Percentiles rank a stretch among this genome's conserved stretches.
Evolutionary conservation across 164 flowering plant species (phyloP).

Genomic region (Houttuynia cordata): DNA sequence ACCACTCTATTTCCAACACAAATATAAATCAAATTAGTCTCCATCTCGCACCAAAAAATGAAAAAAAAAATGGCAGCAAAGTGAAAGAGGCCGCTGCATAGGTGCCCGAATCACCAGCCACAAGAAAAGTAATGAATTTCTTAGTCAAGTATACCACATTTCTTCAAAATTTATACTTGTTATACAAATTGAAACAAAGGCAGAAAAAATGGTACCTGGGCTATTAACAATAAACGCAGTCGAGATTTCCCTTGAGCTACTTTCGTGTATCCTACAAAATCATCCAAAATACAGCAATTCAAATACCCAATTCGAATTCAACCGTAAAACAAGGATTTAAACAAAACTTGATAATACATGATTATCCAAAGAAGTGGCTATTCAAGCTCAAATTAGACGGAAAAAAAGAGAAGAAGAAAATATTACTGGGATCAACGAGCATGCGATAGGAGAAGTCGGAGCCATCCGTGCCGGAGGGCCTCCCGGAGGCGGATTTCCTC

Average conservation of each 20-base stretch:
- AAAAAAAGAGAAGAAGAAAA: neutral
- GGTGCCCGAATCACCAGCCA: no score
- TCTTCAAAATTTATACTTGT: neutral
- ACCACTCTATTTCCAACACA: no score
- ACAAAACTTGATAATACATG: neutral
- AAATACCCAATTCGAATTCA: neutral
- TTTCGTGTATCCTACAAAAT: constrained; percentile 54
- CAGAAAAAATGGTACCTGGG: constrained; percentile 33
- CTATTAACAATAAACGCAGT: constrained; percentile 27
- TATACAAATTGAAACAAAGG: neutral
- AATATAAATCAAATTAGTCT: no score
- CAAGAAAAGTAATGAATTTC: no score
- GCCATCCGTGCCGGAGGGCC: constrained; percentile 93
- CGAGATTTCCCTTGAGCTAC: constrained; percentile 65
- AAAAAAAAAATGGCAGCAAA: no score
- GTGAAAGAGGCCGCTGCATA: no score
- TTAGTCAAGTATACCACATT: neutral
- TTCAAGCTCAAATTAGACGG: neutral
- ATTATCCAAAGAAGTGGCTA: neutral
- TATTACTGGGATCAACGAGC: constrained; percentile 84
- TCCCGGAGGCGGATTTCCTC: constrained; percentile 34
- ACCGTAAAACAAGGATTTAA: neutral
- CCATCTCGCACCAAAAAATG: no score
- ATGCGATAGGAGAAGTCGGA: constrained; percentile 96
- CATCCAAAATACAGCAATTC: neutral